A percentile compares a stretch with the other conserved stretches of the same genome.
Conservation (phyloP, 441 rosid genomes). For the Sinapis alba region DNA sequence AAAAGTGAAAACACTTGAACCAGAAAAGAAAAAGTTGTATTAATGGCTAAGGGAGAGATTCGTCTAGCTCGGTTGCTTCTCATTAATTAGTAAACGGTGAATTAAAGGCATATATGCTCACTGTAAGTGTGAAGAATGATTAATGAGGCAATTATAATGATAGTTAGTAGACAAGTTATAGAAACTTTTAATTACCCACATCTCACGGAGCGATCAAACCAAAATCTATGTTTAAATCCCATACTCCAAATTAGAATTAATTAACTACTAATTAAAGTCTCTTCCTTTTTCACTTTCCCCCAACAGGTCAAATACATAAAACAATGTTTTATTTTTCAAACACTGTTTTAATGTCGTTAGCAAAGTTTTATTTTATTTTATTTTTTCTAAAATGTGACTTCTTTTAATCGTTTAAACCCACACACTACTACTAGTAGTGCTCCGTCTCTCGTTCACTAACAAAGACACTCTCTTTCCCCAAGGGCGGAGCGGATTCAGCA, state of each 20-base stretch:
- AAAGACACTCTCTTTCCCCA: constrained; percentile 37
- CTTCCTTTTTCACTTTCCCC: neutral
- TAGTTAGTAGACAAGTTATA: neutral
- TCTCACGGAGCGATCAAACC: constrained; percentile 24
- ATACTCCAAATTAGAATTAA: constrained; percentile 8
- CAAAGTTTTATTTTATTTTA: neutral
- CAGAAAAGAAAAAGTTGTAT: constrained; percentile 21
- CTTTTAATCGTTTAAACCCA: constrained; percentile 44
- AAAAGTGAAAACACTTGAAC: constrained; percentile 3
- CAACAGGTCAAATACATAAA: constrained; percentile 10
- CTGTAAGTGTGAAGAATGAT: constrained; percentile 8
- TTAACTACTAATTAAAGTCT: neutral
- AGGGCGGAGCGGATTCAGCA: constrained; percentile 31
- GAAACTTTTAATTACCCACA: constrained; percentile 25
- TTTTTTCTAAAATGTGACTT: constrained; percentile 15
- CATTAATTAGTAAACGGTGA: constrained; percentile 34
- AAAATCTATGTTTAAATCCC: constrained; percentile 28
- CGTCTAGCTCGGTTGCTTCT: constrained; percentile 21
- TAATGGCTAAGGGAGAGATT: constrained; percentile 3
- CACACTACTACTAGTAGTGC: constrained; percentile 26
- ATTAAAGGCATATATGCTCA: constrained; percentile 8
- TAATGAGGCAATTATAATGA: constrained; percentile 16
- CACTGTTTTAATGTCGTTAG: constrained; percentile 34
- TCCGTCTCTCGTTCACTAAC: constrained; percentile 50
- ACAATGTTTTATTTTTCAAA: neutral